These are phyloP conservation scores for Vigna reflexopilosa DNA, from an alignment of 306 rosid genomes.

Conservation along the genomic window DNA sequence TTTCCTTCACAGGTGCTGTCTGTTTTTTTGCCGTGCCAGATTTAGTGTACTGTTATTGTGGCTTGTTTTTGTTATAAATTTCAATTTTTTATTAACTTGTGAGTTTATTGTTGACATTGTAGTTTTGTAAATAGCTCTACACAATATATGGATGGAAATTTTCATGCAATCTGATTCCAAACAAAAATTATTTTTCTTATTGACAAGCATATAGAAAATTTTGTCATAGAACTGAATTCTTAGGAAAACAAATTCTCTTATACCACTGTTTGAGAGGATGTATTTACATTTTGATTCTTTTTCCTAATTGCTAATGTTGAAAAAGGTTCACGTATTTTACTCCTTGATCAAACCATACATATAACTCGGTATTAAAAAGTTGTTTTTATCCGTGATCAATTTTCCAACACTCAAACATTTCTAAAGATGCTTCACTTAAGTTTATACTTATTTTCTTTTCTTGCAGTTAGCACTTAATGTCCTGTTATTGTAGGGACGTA, in stretches of 20 bases:
- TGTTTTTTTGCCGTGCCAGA: slow-evolving; percentile 3
- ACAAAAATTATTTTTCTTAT: background rate
- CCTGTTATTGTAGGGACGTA: slow-evolving; percentile 36
- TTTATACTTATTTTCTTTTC: slow-evolving; percentile 26
- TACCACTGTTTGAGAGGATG: background rate
- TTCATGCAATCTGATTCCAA: slow-evolving; percentile 12
- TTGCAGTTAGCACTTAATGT: slow-evolving; percentile 43
- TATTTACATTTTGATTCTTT: slow-evolving; percentile 19
- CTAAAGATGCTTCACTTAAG: background rate
- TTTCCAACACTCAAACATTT: slow-evolving; percentile 23
- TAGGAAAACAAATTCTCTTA: background rate
- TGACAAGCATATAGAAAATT: background rate
- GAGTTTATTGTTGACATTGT: background rate
- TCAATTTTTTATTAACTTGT: background rate
- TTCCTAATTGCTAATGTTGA: slow-evolving; percentile 8
- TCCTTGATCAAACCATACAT: background rate
- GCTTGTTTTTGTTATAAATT: slow-evolving; percentile 3
- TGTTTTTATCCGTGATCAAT: slow-evolving; percentile 3
- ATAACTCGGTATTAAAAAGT: background rate
- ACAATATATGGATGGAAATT: slow-evolving; percentile 10
- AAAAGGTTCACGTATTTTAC: slow-evolving; percentile 30
- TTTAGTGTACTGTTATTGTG: background rate
- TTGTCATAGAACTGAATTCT: background rate
- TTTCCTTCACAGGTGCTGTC: background rate
- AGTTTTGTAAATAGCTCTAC: slow-evolving; percentile 5